phyloP scores from a whole-genome alignment of 805 yeast species.

The Kodamaea jinghongensis region DNA sequence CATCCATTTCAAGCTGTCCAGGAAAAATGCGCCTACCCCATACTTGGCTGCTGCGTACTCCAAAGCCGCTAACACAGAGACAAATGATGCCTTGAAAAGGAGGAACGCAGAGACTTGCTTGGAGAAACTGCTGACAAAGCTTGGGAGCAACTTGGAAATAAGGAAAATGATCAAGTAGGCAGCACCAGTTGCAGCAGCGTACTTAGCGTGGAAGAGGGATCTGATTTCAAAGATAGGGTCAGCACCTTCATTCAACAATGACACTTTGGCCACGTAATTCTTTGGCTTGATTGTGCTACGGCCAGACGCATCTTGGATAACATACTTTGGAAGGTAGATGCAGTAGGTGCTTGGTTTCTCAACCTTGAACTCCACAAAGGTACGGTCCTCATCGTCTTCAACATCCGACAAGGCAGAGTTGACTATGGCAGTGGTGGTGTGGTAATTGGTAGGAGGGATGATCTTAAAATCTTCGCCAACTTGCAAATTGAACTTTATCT shows the following conservation, averaged over 20 bases:
- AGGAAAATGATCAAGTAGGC: constrained; percentile 2
- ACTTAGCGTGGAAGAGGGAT: constrained; percentile 2
- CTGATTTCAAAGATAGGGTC: constrained; percentile 5
- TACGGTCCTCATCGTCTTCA: not conserved
- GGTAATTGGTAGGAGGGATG: too few relatives aligned
- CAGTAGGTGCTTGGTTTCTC: constrained; percentile 11
- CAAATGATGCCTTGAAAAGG: too few relatives aligned
- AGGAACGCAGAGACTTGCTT: too few relatives aligned
- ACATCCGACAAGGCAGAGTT: constrained; percentile 3
- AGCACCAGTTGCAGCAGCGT: constrained; percentile 5
- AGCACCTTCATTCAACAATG: constrained; percentile 7
- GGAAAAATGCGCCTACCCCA: too few relatives aligned
- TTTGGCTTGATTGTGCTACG: constrained; percentile 3
- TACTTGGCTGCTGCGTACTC: too few relatives aligned
- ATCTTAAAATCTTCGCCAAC: constrained; percentile 1
- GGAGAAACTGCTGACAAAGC: not conserved
- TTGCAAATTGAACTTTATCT: constrained; percentile 4
- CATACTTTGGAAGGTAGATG: constrained; percentile 12
- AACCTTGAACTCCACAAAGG: constrained; percentile 6
- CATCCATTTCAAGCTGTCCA: too few relatives aligned
- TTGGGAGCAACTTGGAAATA: not conserved
- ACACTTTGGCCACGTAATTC: constrained; percentile 5
- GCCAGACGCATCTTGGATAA: constrained; percentile 1
- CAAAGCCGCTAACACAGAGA: too few relatives aligned
- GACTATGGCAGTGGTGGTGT: constrained; percentile 5